These are phyloP conservation scores for Adansonia gregorii DNA, from an alignment of 441 rosid species.

Conservation along the genomic window DNA sequence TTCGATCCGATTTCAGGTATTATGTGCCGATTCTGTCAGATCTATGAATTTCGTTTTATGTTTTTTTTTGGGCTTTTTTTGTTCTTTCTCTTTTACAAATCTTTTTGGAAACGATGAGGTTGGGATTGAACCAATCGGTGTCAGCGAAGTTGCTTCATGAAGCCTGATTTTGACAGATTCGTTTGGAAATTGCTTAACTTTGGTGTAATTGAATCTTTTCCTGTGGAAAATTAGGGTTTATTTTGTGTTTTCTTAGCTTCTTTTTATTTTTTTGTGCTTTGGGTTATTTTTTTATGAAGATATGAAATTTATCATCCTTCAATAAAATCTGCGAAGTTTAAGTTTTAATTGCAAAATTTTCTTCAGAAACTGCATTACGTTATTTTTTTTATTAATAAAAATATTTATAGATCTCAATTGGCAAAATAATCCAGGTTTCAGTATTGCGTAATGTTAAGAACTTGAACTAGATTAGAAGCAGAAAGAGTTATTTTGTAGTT, in stretches of 20 bases:
- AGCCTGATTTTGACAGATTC: neutral
- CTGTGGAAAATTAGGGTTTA: slow-evolving; percentile 2
- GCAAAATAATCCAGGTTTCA: neutral
- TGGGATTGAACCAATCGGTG: neutral
- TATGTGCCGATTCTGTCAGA: neutral
- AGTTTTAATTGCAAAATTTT: neutral
- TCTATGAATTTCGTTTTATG: neutral
- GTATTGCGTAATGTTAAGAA: neutral
- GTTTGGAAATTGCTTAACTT: neutral
- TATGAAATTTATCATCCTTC: neutral
- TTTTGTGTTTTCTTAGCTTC: neutral
- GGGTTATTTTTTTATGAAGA: slow-evolving; percentile 1
- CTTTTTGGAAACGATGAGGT: neutral
- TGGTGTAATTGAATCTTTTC: neutral
- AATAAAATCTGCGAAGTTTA: neutral
- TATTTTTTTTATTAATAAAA: neutral
- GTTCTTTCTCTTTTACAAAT: neutral
- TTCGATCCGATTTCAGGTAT: slow-evolving; percentile 2
- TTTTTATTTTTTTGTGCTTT: neutral
- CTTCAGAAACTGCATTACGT: neutral
- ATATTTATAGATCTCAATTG: neutral
- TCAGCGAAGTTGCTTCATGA: neutral
- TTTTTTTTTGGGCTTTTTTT: neutral
- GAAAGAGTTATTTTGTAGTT: neutral
- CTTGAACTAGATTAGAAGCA: slow-evolving; percentile 3